Evolutionary conservation across 768 basidiomycete species (phyloP).

Genomic region (Dictyophora rubrovolvata): DNA sequence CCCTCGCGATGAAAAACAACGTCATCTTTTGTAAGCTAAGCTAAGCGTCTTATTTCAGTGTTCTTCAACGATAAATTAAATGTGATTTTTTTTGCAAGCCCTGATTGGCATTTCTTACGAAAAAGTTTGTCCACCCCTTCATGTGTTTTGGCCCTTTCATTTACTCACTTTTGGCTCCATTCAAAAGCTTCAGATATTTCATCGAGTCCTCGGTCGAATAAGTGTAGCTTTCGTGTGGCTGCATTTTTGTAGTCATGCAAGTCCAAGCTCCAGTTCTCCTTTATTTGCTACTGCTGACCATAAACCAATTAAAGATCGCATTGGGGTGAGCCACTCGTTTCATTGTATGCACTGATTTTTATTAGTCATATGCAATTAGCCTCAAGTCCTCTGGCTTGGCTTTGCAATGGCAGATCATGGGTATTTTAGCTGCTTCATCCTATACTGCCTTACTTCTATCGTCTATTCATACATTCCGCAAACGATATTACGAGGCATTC

Average conservation of each 20-base stretch:
- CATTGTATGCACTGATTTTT: background rate
- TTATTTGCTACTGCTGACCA: background rate
- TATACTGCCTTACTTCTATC: constrained; percentile 34
- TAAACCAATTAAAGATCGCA: background rate
- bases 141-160: background rate
- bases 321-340: background rate
- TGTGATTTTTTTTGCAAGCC: constrained; percentile 22
- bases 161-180: background rate
- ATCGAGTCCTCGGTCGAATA: constrained; percentile 39
- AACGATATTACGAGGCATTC: constrained; percentile 42
- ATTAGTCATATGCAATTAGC: background rate
- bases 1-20: constrained; percentile 54
- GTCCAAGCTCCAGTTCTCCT: background rate
- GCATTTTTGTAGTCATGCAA: constrained; percentile 23
- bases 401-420: constrained; percentile 20
- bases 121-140: constrained; percentile 29
- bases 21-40: constrained; percentile 27
- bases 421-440: constrained; percentile 27
- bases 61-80: background rate
- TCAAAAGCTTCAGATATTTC: constrained; percentile 29
- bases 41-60: background rate
- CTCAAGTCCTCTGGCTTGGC: background rate
- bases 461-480: constrained; percentile 39
- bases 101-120: constrained; percentile 40
- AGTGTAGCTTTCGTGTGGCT: constrained; percentile 38